Conservation (phyloP, 192 early-diverging fungal species). For the Backusella australiensis region DNA sequence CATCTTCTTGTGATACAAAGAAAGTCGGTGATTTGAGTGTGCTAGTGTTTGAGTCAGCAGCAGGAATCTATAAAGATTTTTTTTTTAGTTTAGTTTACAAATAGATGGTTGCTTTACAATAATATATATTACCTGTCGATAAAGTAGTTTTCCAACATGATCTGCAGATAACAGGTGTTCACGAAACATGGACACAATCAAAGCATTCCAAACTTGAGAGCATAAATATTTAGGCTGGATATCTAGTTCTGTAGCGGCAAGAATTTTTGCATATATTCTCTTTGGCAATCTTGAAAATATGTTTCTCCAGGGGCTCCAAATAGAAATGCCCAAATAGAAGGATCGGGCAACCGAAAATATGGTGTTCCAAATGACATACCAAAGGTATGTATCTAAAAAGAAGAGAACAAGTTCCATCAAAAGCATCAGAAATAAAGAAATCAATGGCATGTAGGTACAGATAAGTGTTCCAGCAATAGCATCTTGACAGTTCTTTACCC, state of each 20-base stretch:
- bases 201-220: constrained; percentile 84
- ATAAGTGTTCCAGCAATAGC: constrained; percentile 52
- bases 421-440: constrained; percentile 72
- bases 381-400: constrained; percentile 87
- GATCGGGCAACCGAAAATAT: constrained; percentile 73
- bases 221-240: constrained; percentile 79
- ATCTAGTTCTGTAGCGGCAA: constrained; percentile 64
- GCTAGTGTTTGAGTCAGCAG: constrained; percentile 51
- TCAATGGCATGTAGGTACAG: constrained; percentile 65
- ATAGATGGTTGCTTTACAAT: background rate
- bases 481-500: constrained; percentile 56
- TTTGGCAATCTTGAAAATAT: constrained; percentile 79
- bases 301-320: constrained; percentile 81
- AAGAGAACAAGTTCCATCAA: constrained; percentile 72
- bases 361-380: constrained; percentile 87
- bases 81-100: background rate
- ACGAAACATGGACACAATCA: constrained; percentile 80
- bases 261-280: constrained; percentile 73
- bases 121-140: constrained; percentile 57
- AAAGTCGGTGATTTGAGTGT: constrained; percentile 74
- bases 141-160: constrained; percentile 72
- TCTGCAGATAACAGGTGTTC: constrained; percentile 76
- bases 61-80: background rate
- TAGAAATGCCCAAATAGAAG: constrained; percentile 75
- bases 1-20: constrained; percentile 62